Evolutionary conservation across 805 yeast genomes (phyloP), one percentile per base, ranked within the genome.

Genomic region (Ogataea angusta): DNA sequence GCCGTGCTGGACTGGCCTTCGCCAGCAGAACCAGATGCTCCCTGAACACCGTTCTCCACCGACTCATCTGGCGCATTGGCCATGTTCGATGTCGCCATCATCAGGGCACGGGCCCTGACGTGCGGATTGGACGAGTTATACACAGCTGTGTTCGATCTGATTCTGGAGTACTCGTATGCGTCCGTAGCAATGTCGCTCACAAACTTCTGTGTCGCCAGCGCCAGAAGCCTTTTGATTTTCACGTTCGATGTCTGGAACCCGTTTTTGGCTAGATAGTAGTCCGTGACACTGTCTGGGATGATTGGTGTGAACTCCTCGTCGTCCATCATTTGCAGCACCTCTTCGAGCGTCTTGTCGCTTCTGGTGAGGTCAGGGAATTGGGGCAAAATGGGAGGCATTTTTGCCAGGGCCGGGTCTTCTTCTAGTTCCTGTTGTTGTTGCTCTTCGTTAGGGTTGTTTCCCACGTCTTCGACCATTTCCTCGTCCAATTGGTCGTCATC

Each of bases 241-340:
- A 78, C 67, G 59, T 91, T 95, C 28, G 82, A 72, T 19, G 93
- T 78, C 43, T 82, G 83, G 53, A 93, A 81, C 28, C 97, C 97
- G 47, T 88, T 83, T 55, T 83, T 82, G 8, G 54, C 48, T 13
- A 91, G 66, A 55, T 91, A 93, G 60, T 89, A 93, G 57, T 91
- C 97, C 0, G 96, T 85, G 9, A 93, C 97, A 0, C 95, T 90
- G 59, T 93, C 98, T 0, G 99, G 99, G 29, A 93, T 93, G 24
- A 91, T 82, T 2, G 99, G 99, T 3, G 96, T 87, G 59, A 82
- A 88, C 43, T 89, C 96, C 47, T 89, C 95, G 44, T 89, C 96
- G 49, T 88, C 95, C 91, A 93, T 83, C 71, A 89, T 70, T 24
- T 82, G 84, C 21, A 93, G 69, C 25, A 93, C 81, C 52, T 93